phyloP scores from a whole-genome alignment of 2,329 filamentous ascomycete genomes.

The Pyrenochaeta sp. region DNA sequence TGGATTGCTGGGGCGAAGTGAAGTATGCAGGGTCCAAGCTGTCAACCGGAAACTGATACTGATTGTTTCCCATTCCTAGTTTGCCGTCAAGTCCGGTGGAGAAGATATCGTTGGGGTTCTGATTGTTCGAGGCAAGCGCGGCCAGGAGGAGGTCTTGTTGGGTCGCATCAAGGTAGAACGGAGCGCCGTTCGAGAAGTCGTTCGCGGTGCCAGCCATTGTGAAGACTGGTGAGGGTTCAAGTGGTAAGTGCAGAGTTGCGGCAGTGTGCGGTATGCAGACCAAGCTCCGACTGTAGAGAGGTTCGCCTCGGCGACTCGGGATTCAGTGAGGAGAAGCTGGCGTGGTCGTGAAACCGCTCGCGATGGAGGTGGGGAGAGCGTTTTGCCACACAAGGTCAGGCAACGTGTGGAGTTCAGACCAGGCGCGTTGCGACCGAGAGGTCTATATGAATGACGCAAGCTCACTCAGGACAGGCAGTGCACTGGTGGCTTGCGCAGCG shows the following conservation, averaged over 20 bases:
- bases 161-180: constrained; percentile 54
- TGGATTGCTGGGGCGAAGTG: constrained; percentile 47
- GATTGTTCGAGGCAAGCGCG: constrained; percentile 56
- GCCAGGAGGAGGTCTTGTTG: constrained; percentile 59
- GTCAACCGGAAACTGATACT: constrained; percentile 44
- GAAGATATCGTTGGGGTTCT: constrained; percentile 40
- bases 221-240: constrained; percentile 26
- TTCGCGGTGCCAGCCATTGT: constrained; percentile 49
- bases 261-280: neutral
- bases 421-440: constrained; percentile 4
- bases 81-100: constrained; percentile 25
- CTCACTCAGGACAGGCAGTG: constrained; percentile 2
- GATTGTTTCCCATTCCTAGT: constrained; percentile 27
- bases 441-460: constrained; percentile 21
- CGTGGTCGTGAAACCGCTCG: constrained; percentile 3
- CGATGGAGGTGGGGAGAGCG: too few relatives aligned
- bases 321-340: neutral
- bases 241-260: constrained; percentile 4
- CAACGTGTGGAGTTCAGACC: constrained; percentile 3
- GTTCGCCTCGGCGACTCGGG: neutral
- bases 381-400: constrained; percentile 16
- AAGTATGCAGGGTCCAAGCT: constrained; percentile 47
- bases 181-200: constrained; percentile 50
- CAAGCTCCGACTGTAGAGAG: neutral
- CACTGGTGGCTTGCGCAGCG: constrained; percentile 12